Evolutionary conservation across 768 basidiomycete genomes (phyloP).

Genomic region (Fistulinella prunicolor): DNA sequence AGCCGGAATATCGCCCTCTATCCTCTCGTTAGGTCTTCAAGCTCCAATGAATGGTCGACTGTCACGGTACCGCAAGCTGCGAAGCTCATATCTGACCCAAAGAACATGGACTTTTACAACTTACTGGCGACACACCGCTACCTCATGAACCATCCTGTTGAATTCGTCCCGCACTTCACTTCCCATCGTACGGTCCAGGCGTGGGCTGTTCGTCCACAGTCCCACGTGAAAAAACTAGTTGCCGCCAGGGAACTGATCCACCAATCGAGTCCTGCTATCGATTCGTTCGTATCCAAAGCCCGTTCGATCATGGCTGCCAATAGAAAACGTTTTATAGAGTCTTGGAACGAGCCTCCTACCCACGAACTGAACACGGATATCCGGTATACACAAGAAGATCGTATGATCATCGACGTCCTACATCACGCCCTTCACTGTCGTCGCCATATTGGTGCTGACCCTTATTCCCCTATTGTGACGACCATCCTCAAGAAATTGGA

Average conservation of each 20-base stretch:
- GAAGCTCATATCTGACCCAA: slow-evolving; percentile 36
- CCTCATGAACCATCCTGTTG: slow-evolving; percentile 50
- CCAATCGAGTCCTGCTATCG: slow-evolving; percentile 37
- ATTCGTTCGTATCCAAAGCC: slow-evolving; percentile 52
- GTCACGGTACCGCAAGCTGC: slow-evolving; percentile 57
- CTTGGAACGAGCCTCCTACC: slow-evolving; percentile 32
- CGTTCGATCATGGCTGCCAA: slow-evolving; percentile 38
- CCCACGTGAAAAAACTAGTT: slow-evolving; percentile 51
- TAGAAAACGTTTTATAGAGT: slow-evolving; percentile 26
- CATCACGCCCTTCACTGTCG: slow-evolving; percentile 46
- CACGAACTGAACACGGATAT: slow-evolving; percentile 23
- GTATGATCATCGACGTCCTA: slow-evolving; percentile 57
- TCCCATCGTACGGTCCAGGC: slow-evolving; percentile 46
- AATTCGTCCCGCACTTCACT: slow-evolving; percentile 50
- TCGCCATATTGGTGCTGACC: slow-evolving; percentile 56
- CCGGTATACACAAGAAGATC: slow-evolving; percentile 53
- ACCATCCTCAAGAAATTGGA: slow-evolving; percentile 58
- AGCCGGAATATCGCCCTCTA: slow-evolving; percentile 37
- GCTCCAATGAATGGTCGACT: slow-evolving; percentile 51
- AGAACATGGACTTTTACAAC: slow-evolving; percentile 32
- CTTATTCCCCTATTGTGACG: slow-evolving; percentile 51
- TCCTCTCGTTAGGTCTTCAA: slow-evolving; percentile 39
- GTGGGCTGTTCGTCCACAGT: slow-evolving; percentile 63
- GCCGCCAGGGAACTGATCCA: slow-evolving; percentile 49
- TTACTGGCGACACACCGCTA: slow-evolving; percentile 56